These are phyloP conservation scores for Leccinum subgranulosum DNA, from an alignment of 768 basidiomycete species.

Conservation along the genomic window DNA sequence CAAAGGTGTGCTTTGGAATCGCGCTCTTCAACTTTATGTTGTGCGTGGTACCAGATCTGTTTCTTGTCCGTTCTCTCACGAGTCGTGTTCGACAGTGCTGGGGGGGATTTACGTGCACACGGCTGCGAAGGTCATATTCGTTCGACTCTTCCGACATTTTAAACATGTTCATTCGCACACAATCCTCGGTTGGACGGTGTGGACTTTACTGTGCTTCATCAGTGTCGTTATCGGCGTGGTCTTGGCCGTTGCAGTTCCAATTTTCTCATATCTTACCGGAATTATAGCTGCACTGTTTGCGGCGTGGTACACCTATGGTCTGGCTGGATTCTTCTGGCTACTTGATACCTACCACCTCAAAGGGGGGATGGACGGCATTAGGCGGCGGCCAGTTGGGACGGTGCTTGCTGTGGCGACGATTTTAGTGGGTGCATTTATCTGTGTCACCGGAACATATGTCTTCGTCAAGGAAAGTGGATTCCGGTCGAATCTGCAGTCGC, in stretches of 20 bases:
- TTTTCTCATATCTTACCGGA: conserved; percentile 53
- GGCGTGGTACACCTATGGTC: conserved; percentile 57
- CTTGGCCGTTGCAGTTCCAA: conserved; percentile 49
- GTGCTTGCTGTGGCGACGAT: conserved; percentile 33
- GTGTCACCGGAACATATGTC: conserved; percentile 40
- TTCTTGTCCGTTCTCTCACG: background rate
- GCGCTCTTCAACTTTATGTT: conserved; percentile 51
- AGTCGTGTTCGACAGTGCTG: background rate
- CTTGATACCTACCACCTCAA: conserved; percentile 44
- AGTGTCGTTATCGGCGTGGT: conserved; percentile 39
- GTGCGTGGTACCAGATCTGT: conserved; percentile 25
- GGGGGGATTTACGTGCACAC: conserved; percentile 49
- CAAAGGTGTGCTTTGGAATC: conserved; percentile 47
- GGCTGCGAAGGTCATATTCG: conserved; percentile 51
- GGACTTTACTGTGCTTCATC: conserved; percentile 42
- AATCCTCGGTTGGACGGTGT: conserved; percentile 45
- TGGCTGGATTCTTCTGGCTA: conserved; percentile 53
- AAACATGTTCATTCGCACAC: conserved; percentile 51
- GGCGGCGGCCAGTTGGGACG: conserved; percentile 32
- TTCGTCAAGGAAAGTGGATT: conserved; percentile 42
- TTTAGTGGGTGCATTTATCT: conserved; percentile 48
- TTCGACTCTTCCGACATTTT: conserved; percentile 46
- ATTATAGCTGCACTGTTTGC: conserved; percentile 54
- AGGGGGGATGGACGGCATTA: conserved; percentile 35
- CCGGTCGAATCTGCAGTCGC: background rate